A percentile compares a stretch with the other conserved stretches of the same genome.
These are phyloP conservation scores for Phytophthora pini DNA, from an alignment of 352 stramenopile genomes.

Conservation along the genomic window DNA sequence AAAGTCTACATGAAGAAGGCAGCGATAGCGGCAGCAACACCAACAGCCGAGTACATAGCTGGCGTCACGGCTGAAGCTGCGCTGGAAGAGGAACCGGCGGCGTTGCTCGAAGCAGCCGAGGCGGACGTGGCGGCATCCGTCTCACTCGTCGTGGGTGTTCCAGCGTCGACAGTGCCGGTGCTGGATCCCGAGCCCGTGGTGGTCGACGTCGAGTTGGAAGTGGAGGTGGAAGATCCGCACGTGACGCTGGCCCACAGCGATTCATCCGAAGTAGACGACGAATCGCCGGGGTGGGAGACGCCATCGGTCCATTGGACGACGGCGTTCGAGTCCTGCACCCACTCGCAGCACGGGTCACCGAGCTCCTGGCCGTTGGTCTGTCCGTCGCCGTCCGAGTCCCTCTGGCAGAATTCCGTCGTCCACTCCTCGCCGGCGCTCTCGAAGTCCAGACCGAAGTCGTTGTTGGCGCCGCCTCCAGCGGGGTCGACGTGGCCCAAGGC, in stretches of 20 bases:
- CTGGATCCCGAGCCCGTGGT: slow-evolving; percentile 26
- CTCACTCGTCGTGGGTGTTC: slow-evolving; percentile 6
- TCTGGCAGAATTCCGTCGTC: slow-evolving; percentile 57
- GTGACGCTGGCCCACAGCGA: slow-evolving; percentile 41
- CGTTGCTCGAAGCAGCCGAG: slow-evolving; percentile 6
- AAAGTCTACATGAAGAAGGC: slow-evolving; percentile 31
- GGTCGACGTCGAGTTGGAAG: slow-evolving; percentile 20
- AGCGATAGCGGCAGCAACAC: slow-evolving; percentile 15
- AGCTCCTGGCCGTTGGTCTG: slow-evolving; percentile 88
- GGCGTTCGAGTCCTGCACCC: slow-evolving; percentile 39
- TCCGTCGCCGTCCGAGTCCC: slow-evolving; percentile 81
- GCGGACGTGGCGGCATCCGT: slow-evolving; percentile 16
- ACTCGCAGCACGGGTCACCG: slow-evolving; percentile 84
- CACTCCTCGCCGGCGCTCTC: slow-evolving; percentile 18
- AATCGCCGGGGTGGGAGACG: slow-evolving; percentile 45
- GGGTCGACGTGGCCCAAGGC: slow-evolving; percentile 48
- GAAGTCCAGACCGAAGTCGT: slow-evolving; percentile 32
- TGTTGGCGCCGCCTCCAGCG: slow-evolving; percentile 38
- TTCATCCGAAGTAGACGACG: slow-evolving; percentile 31
- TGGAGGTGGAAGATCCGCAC: slow-evolving; percentile 28
- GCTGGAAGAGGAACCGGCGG: slow-evolving; percentile 22
- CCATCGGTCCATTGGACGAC: slow-evolving; percentile 29
- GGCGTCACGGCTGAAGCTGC: slow-evolving; percentile 30
- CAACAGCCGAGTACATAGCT: slow-evolving; percentile 25
- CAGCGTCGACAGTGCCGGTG: slow-evolving; percentile 15